Evolutionary conservation across 2,329 filamentous ascomycete species (phyloP).

Genomic region (Penicillium crustosum): DNA sequence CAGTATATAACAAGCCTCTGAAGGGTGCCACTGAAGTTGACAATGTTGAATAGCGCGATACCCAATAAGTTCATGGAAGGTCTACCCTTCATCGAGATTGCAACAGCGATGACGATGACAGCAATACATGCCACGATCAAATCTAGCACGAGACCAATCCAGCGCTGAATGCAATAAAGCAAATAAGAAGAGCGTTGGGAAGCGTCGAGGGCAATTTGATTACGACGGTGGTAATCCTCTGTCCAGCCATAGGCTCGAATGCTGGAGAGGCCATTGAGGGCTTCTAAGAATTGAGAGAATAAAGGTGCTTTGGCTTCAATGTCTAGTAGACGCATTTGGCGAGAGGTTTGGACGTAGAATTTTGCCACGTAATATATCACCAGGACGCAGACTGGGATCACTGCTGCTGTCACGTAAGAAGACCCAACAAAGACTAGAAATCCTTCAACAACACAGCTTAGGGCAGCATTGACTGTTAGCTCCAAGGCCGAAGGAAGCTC

Average conservation of each 20-base stretch:
- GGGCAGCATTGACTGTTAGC: slow-evolving; percentile 17
- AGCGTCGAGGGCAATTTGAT: slow-evolving; percentile 7
- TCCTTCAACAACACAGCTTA: slow-evolving; percentile 32
- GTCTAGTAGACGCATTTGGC: slow-evolving; percentile 53
- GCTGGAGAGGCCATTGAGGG: slow-evolving; percentile 49
- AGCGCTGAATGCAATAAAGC: slow-evolving; percentile 11
- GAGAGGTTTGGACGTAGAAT: slow-evolving; percentile 51
- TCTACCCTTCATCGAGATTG: slow-evolving; percentile 18
- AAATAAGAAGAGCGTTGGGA: slow-evolving; percentile 12
- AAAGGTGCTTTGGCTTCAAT: slow-evolving; percentile 56
- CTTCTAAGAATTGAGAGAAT: slow-evolving; percentile 43
- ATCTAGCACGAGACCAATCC: slow-evolving; percentile 15
- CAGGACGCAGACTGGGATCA: slow-evolving; percentile 40
- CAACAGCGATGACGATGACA: slow-evolving; percentile 22
- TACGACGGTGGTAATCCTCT: slow-evolving; percentile 33
- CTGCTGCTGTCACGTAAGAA: slow-evolving; percentile 37
- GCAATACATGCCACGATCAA: slow-evolving; percentile 27
- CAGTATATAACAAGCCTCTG: slow-evolving; percentile 19
- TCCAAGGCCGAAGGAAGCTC: slow-evolving; percentile 29
- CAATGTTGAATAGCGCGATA: slow-evolving; percentile 25
- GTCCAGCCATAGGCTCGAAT: slow-evolving; percentile 56
- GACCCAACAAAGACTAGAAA: slow-evolving; percentile 41
- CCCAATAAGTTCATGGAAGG: slow-evolving; percentile 16
- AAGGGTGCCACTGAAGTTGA: slow-evolving; percentile 23
- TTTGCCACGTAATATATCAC: slow-evolving; percentile 46